Evolutionary conservation across 1,284 basidiomycete species (phyloP).

Genomic region (Trametes polyzona): DNA sequence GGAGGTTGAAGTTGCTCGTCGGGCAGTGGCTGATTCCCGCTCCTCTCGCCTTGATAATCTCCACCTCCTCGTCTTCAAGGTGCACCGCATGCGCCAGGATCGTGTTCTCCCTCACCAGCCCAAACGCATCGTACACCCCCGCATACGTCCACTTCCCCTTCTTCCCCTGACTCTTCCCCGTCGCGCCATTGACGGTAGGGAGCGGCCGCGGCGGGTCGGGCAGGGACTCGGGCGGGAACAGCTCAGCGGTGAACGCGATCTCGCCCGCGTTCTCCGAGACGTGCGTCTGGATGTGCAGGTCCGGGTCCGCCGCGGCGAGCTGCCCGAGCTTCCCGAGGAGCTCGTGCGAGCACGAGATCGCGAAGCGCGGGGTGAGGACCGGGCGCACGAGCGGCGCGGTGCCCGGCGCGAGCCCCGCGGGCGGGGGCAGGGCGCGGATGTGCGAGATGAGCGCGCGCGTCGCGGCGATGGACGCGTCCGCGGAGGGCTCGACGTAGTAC

Average conservation of each 20-base stretch:
- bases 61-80: constrained; percentile 75
- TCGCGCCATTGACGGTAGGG: constrained; percentile 12
- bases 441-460: constrained; percentile 73
- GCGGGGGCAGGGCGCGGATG: constrained; percentile 60
- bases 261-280: constrained; percentile 87
- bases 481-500: constrained; percentile 75
- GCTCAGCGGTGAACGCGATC: constrained; percentile 63
- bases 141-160: constrained; percentile 61
- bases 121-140: constrained; percentile 81
- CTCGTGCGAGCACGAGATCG: constrained; percentile 85
- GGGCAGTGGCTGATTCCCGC: constrained; percentile 94
- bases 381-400: constrained; percentile 79
- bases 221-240: constrained; percentile 57
- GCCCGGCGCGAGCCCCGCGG: constrained; percentile 27
- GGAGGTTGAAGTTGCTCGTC: constrained; percentile 89
- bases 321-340: constrained; percentile 70
- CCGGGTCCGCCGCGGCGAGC: constrained; percentile 56
- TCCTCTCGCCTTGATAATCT: constrained; percentile 65
- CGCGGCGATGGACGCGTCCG: constrained; percentile 56
- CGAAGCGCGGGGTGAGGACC: constrained; percentile 93
- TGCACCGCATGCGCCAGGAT: constrained; percentile 92
- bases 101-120: constrained; percentile 79
- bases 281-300: constrained; percentile 89
- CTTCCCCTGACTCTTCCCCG: constrained; percentile 40
- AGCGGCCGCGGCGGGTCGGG: constrained; percentile 15